Base-by-base conservation (phyloP, 495 filamentous ascomycete species). In the Neurospora sp. region DNA sequence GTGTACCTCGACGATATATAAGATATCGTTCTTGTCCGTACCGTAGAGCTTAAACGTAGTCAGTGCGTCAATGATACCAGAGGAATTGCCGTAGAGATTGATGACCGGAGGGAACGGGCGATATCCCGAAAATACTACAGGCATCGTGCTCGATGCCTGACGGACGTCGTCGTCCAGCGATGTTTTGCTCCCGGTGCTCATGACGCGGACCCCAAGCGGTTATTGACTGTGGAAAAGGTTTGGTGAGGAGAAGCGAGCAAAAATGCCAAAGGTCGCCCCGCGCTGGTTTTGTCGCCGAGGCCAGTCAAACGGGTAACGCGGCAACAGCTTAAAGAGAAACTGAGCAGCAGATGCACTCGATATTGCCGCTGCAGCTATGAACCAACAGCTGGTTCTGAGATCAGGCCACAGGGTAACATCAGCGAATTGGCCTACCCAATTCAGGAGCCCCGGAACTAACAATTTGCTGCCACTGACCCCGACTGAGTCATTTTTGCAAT, bases 51-150 rank as follows among this genome's bases (percentile, higher is more conserved):
- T 75, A 11, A 37, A 23, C 0, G 70, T 72, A 11, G 62, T 75
- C 18, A 75, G 31, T 3, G 54, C 59, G 37, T n/a, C 31, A 2
- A 71, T 31, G 40, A 71, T 35, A 9, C 71, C 72, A 54, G 40
- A 69, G 69, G 35, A 69, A 18, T 73, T 75, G 39, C 39, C 31
- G 72, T 75, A 71, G n/a, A 73, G 48, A 31, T 75, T 75, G 38
- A 75, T 73, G 46, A 75, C 20, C 1, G 74, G 35, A 6, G 72
- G 72, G 23, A 75, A 75, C 12, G 74, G 48, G 39, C 71, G 71
- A 23, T 75, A 72, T 39, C 74, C 71, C n/a, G 9, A 4, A n/a
- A 74, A 72, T 8, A 27, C 37, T 40, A 41, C 7, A 37, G 70
- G 41, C 18, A 46, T 40, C 11, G 27, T 44, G 18, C 42, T 46